Evolutionary conservation across 768 basidiomycete genomes (phyloP).

Genomic region (Panaeolus cyanescens): DNA sequence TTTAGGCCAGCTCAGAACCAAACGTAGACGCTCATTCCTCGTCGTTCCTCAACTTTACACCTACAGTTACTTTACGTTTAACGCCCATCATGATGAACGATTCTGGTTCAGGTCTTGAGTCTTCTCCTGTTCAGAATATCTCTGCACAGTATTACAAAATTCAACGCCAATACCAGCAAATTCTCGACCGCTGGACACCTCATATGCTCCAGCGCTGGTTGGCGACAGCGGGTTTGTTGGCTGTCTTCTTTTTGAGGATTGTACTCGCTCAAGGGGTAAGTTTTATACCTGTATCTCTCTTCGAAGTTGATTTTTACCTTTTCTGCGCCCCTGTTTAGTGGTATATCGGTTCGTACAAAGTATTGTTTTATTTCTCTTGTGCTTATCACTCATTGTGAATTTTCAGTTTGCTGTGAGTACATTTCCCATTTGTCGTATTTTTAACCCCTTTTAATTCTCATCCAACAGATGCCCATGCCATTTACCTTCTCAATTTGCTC

Average conservation of each 20-base stretch:
- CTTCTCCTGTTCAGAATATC: constrained; percentile 51
- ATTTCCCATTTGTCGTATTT: neutral
- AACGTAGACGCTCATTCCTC: constrained; percentile 18
- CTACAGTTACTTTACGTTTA: constrained; percentile 11
- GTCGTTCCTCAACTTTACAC: constrained; percentile 8
- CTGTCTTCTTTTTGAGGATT: constrained; percentile 83
- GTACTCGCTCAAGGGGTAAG: constrained; percentile 88
- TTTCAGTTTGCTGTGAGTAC: constrained; percentile 68
- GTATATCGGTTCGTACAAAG: constrained; percentile 81
- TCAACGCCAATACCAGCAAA: constrained; percentile 82
- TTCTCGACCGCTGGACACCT: constrained; percentile 92
- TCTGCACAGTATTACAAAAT: constrained; percentile 49
- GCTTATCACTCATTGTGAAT: constrained; percentile 1
- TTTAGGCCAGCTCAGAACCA: constrained; percentile 15
- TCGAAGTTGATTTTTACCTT: constrained; percentile 7
- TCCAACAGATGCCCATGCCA: constrained; percentile 81
- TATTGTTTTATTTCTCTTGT: neutral
- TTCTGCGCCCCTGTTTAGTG: constrained; percentile 50
- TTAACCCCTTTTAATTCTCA: constrained; percentile 10
- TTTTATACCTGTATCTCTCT: constrained; percentile 16
- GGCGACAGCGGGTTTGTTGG: constrained; percentile 66
- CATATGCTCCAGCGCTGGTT: constrained; percentile 90
- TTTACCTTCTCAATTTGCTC: constrained; percentile 94
- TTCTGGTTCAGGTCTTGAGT: constrained; percentile 43
- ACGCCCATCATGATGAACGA: constrained; percentile 54